Evolutionary conservation across 2,329 filamentous ascomycete genomes (phyloP).

Genomic region (Colletotrichum euphorbiae): DNA sequence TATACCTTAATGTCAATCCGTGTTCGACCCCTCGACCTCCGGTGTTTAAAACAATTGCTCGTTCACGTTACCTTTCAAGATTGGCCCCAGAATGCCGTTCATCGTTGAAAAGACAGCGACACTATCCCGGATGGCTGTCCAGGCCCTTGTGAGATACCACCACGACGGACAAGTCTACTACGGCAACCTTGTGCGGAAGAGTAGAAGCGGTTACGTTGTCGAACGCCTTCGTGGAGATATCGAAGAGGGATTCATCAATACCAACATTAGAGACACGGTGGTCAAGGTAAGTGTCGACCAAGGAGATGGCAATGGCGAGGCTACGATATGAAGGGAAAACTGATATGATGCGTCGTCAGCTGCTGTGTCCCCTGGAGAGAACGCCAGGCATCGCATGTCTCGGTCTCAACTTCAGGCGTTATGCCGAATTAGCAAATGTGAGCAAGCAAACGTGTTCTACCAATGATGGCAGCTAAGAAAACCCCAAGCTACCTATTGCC

Average conservation of each 20-base stretch:
- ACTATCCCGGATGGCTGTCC: slow-evolving; percentile 17
- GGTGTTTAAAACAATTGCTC: neutral
- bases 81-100: slow-evolving; percentile 17
- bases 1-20: neutral
- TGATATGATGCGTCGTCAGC: neutral
- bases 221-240: slow-evolving; percentile 1
- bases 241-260: slow-evolving; percentile 8
- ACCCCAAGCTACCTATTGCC: slow-evolving; percentile 28
- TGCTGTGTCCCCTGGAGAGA: slow-evolving; percentile 36
- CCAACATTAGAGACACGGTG: slow-evolving; percentile 4
- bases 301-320: neutral
- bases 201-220: slow-evolving; percentile 19
- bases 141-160: slow-evolving; percentile 22
- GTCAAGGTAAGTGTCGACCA: neutral
- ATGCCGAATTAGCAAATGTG: slow-evolving; percentile 44
- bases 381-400: slow-evolving; percentile 44
- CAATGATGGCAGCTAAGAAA: neutral
- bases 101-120: slow-evolving; percentile 1
- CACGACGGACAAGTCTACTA: slow-evolving; percentile 13
- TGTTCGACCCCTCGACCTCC: neutral
- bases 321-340: neutral
- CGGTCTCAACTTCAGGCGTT: slow-evolving; percentile 44
- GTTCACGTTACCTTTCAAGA: neutral
- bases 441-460: neutral
- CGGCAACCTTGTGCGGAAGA: slow-evolving; percentile 20